Evolutionary conservation across 1,284 basidiomycete species (phyloP), one percentile per base, ranked within the genome.

Genomic region (Papiliotrema nemorosa): DNA sequence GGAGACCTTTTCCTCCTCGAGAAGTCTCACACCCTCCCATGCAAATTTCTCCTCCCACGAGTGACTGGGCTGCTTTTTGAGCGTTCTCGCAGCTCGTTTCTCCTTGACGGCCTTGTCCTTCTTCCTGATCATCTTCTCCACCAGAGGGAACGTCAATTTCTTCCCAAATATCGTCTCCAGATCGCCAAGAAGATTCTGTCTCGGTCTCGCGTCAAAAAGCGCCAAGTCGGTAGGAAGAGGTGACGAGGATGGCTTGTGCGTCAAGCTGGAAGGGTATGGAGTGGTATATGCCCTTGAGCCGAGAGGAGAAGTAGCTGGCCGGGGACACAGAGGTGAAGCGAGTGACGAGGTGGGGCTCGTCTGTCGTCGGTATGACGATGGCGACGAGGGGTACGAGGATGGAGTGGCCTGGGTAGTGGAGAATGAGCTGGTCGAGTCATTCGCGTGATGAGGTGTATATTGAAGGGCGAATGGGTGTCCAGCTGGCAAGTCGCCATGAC

Each of bases 121-220:
- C 31, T 47, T 44, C 44, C 51, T 37, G 24, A 38, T 43, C 22
- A 38, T 27, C 22, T 34, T 22, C 10, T 47, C 38, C 4, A 67
- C 26, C 41, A 67, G 57, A 2, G 63, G 63, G 53, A 68, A 66
- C 27, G 49, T 52, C 10, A 68, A 48, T 35, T 60, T 62, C 49
- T 59, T 61, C 13, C 63, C 63, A 14, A 60, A 20, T 37, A 68
- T 64, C 33, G 44, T 54, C 39, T 68, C 66, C 24, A 68, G 41
- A 44, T 66, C 64, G 20, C 18, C 18, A 5, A 68, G 36, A 14
- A 68, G 46, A 12, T 48, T 68, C 20, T 60, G 53, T 12, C 54
- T 44, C 2, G 59, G 55, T 31, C 52, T 51, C 18, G 24, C 36
- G 40, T 68, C 61, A 43, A 68, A 57, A 3, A 66, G n/a, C 12